Evolutionary conservation across 2,329 filamentous ascomycete species (phyloP).

Genomic region (Clonostachys byssicola): DNA sequence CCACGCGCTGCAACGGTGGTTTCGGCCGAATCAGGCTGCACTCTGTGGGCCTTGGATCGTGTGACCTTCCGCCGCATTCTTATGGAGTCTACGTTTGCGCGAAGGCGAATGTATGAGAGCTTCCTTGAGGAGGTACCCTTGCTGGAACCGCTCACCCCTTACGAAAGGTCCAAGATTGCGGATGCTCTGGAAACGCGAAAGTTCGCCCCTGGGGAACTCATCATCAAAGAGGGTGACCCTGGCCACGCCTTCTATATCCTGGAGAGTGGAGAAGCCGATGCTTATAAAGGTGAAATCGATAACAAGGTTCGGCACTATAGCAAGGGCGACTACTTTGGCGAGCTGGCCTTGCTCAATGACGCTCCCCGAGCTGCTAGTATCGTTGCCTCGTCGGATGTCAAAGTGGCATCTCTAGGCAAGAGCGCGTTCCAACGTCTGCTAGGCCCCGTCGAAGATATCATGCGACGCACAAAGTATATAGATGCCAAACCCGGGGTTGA

Average conservation of each 20-base stretch:
- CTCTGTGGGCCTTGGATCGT: constrained; percentile 90
- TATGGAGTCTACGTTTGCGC: constrained; percentile 96
- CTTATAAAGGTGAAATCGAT: constrained; percentile 71
- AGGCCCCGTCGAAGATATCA: constrained; percentile 89
- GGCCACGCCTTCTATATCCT: constrained; percentile 90
- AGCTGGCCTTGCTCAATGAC: constrained; percentile 89
- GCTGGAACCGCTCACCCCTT: constrained; percentile 76
- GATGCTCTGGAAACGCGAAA: constrained; percentile 92
- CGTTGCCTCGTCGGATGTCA: constrained; percentile 78
- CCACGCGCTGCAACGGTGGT: constrained; percentile 92
- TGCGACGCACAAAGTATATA: constrained; percentile 72
- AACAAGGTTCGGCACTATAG: constrained; percentile 74
- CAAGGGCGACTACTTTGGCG: constrained; percentile 96
- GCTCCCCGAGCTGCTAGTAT: constrained; percentile 89
- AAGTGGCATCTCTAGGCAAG: constrained; percentile 88
- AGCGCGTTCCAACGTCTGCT: constrained; percentile 91
- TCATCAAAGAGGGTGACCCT: constrained; percentile 88
- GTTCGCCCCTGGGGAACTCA: constrained; percentile 71
- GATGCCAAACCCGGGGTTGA: constrained; percentile 59
- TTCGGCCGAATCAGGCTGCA: constrained; percentile 72
- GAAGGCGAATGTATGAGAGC: constrained; percentile 92
- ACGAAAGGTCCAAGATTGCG: constrained; percentile 96
- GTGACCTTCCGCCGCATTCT: constrained; percentile 96
- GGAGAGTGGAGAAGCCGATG: constrained; percentile 82
- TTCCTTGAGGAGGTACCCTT: constrained; percentile 94